Conservation (phyloP, 805 yeast genomes). For the Peterozyma xylosa region DNA sequence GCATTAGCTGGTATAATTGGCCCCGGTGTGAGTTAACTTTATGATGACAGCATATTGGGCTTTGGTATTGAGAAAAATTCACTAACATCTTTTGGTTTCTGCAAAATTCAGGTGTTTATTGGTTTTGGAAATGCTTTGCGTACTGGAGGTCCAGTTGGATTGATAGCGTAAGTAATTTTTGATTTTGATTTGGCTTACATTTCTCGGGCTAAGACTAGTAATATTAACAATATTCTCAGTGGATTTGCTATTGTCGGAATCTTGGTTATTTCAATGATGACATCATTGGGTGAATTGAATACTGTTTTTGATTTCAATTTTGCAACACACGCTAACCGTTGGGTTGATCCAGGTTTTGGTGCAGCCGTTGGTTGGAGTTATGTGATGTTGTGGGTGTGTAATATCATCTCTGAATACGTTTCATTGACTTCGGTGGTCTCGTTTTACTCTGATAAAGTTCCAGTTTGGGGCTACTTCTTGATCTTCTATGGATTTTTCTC, state of each 20-base stretch:
- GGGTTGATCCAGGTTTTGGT: conserved; percentile 49
- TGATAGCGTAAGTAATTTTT: conserved; percentile 11
- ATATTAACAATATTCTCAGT: conserved; percentile 13
- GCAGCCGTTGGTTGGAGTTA: conserved; percentile 48
- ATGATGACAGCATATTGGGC: neutral
- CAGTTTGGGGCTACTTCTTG: conserved; percentile 47
- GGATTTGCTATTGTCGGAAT: conserved; percentile 48
- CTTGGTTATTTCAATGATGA: conserved; percentile 47
- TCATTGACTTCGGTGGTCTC: conserved; percentile 41
- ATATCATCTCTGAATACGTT: conserved; percentile 47
- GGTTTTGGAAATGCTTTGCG: conserved; percentile 37
- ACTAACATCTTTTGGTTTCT: neutral
- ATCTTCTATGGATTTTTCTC: conserved; percentile 46
- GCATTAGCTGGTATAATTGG: conserved; percentile 55
- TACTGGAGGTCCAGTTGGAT: conserved; percentile 46
- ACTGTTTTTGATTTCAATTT: conserved; percentile 47
- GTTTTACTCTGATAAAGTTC: conserved; percentile 43
- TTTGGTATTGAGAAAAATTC: neutral
- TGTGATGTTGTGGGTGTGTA: conserved; percentile 49
- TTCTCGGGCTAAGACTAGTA: neutral
- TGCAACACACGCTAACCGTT: conserved; percentile 41
- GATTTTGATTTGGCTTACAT: neutral
- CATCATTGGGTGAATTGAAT: conserved; percentile 47
- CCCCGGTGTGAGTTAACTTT: conserved; percentile 49
- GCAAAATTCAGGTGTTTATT: neutral